Conservation (phyloP, 441 rosid species). For the Adansonia gregorii region DNA sequence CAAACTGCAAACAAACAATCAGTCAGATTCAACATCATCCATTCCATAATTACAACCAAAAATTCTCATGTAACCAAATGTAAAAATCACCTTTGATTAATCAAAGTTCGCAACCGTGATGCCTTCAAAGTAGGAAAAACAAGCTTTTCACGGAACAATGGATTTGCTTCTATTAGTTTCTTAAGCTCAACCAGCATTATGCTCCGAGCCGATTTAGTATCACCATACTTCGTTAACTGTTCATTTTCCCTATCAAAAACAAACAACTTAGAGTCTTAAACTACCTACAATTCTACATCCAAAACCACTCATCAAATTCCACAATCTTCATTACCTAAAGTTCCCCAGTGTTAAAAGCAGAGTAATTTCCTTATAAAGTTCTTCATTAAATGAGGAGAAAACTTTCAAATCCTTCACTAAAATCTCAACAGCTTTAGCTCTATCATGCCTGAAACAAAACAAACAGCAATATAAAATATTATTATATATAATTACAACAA, state of each 20-base stretch:
- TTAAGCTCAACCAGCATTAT: constrained; percentile 43
- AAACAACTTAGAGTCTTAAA: constrained; percentile 16
- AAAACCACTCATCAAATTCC: constrained; percentile 7
- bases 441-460: constrained; percentile 47
- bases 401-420: constrained; percentile 66
- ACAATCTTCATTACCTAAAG: constrained; percentile 46
- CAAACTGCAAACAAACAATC: constrained; percentile 36
- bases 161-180: constrained; percentile 43
- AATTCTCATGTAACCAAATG: neutral
- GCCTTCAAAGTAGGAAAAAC: constrained; percentile 37
- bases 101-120: constrained; percentile 38
- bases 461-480: neutral
- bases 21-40: constrained; percentile 7
- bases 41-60: neutral
- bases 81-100: constrained; percentile 35
- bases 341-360: constrained; percentile 62
- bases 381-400: constrained; percentile 63
- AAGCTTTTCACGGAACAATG: constrained; percentile 48
- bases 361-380: constrained; percentile 63
- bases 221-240: constrained; percentile 43
- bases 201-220: constrained; percentile 45
- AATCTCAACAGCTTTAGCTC: constrained; percentile 66
- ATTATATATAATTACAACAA: neutral
- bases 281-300: constrained; percentile 5
- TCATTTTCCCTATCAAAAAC: constrained; percentile 40